These are phyloP conservation scores for Parietaria judaica DNA, from an alignment of 306 rosid genomes.

Conservation along the genomic window DNA sequence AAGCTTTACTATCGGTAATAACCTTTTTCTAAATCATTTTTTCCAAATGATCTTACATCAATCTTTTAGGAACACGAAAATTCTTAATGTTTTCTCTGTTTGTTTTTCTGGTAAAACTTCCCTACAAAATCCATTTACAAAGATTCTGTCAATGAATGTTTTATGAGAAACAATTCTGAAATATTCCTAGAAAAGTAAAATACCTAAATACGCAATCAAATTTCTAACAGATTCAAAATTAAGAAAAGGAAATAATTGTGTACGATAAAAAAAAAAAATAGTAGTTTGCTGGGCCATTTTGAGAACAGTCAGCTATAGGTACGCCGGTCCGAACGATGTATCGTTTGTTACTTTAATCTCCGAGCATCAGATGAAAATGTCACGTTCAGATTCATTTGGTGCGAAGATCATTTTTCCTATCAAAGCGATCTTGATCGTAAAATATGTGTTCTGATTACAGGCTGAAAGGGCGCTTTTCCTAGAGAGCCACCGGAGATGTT, in stretches of 20 bases:
- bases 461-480: constrained; percentile 39
- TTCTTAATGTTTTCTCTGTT: too few species aligned
- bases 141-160: not conserved
- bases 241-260: too few species aligned
- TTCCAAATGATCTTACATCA: not conserved
- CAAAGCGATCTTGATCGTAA: too few species aligned
- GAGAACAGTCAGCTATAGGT: too few species aligned
- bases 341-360: not conserved
- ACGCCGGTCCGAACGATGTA: too few species aligned
- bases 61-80: too few species aligned
- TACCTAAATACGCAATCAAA: too few species aligned
- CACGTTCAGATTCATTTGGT: not conserved
- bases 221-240: too few species aligned
- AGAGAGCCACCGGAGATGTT: constrained; percentile 37
- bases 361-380: not conserved
- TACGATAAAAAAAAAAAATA: too few species aligned
- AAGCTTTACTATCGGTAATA: constrained; percentile 31
- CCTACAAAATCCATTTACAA: too few species aligned
- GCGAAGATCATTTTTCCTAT: not conserved
- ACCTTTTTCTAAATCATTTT: not conserved
- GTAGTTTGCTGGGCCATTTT: too few species aligned
- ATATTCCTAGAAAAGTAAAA: not conserved
- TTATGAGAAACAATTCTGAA: not conserved
- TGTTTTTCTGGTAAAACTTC: too few species aligned
- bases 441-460: not conserved